Base-by-base conservation (phyloP, 805 yeast species). In the Candida ipomoeae region DNA sequence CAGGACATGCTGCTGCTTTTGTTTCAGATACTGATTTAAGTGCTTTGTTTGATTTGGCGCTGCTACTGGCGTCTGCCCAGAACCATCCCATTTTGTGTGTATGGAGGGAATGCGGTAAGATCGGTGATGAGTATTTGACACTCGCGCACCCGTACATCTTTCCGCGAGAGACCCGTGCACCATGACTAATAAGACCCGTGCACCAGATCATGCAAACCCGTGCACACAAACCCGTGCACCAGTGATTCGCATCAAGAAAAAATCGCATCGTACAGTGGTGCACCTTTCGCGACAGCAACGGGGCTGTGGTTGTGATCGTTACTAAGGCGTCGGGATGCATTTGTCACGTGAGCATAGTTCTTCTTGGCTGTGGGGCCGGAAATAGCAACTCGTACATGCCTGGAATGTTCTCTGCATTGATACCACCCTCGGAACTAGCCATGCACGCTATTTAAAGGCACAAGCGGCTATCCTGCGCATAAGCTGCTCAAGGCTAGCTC, bases 21-120 rank as follows among this genome's bases (percentile, higher is more conserved):
- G 29, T 26, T 8, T 26, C 29, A 26, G 29, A 10, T 10, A 26
- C 29, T 3, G 29, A 0, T 8, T 10, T 26, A 26, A 26, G 29
- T 26, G 29, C 29, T 3, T 26, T 26, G 11, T 8, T 26, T 8
- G 10, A 26, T 8, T 26, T 26, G 11, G 36, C 21, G 26, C 48
- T 13, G 20, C 37, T 40, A 13, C 29, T 6, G 18, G 48, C 15
- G 48, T 76, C 82, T 40, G 92, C 85, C 96, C 96, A 89, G 65
- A 89, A 88, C 89, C 94, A 87, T 58, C 96, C 96, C 96, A 87
- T 87, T 7, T 32, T 66, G 17, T 38, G 40, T 33, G 26, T 18
- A n/a, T n/a, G 40, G 17, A 15, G 20, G 31, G 15, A 32, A 13
- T 14, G 31, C 21, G 10, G 38, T 13, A 4, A 5, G 32, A 23